Evolutionary conservation across 495 filamentous ascomycete species (phyloP).

Genomic region (Neurospora cerealis): DNA sequence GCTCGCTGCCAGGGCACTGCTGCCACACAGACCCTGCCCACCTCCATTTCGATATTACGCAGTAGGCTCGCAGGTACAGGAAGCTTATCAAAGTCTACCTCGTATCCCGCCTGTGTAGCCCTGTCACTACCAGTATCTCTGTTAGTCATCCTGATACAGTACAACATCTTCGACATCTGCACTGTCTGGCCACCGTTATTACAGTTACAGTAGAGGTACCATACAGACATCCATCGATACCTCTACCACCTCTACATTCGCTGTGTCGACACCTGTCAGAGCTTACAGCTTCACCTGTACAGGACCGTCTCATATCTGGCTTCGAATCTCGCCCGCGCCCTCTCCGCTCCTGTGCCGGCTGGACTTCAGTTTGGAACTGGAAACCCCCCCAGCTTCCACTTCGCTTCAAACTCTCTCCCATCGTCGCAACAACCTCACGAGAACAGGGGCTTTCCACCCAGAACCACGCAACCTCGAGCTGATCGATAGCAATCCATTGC

Average conservation of each 20-base stretch:
- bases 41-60: neutral
- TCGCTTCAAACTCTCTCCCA: slow-evolving; percentile 1
- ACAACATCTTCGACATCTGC: neutral
- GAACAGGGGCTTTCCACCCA: neutral
- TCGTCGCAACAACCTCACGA: neutral
- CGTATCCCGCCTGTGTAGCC: neutral
- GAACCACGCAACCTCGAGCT: slow-evolving; percentile 7
- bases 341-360: neutral
- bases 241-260: neutral
- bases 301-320: neutral
- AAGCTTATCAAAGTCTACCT: neutral
- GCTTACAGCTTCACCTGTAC: neutral
- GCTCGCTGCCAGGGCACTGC: neutral
- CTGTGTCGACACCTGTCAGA: neutral
- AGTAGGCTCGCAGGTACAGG: neutral
- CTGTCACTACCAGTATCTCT: neutral
- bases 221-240: neutral
- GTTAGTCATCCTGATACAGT: neutral
- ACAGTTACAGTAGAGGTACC: neutral
- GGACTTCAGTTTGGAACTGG: slow-evolving; percentile 1
- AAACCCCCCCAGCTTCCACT: neutral
- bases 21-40: neutral
- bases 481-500: slow-evolving; percentile 9
- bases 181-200: neutral
- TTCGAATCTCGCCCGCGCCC: neutral